Percentiles rank a stretch among this genome's conserved stretches.
phyloP scores from a whole-genome alignment of 2,329 filamentous ascomycete genomes.

The Cadophora luteo-olivacea region DNA sequence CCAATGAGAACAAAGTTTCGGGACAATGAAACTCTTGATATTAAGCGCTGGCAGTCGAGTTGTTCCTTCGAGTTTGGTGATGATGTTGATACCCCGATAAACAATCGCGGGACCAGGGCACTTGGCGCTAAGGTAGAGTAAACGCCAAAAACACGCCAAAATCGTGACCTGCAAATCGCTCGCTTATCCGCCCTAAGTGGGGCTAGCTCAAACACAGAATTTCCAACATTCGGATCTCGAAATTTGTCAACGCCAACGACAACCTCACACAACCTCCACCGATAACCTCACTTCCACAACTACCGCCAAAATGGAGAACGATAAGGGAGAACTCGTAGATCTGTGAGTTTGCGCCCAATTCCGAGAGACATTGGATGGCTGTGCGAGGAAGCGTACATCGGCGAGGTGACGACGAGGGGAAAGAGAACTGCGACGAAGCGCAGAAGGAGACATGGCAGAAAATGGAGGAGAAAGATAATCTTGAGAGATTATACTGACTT shows the following conservation, averaged over 20 bases:
- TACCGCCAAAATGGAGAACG: slow-evolving; percentile 93
- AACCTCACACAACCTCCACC: slow-evolving; percentile 24
- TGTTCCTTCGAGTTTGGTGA: background rate
- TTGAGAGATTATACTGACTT: slow-evolving; percentile 23
- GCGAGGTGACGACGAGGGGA: background rate
- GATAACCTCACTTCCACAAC: slow-evolving; percentile 40
- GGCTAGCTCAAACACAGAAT: slow-evolving; percentile 14
- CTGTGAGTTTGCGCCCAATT: slow-evolving; percentile 68
- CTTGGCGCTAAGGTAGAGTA: too few species aligned
- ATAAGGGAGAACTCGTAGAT: slow-evolving; percentile 99
- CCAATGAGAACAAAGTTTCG: background rate
- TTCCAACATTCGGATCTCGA: slow-evolving; percentile 31
- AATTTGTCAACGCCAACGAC: slow-evolving; percentile 19
- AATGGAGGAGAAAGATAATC: background rate
- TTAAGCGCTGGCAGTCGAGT: background rate
- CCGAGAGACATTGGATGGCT: background rate
- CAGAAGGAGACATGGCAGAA: background rate
- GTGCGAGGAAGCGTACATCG: background rate
- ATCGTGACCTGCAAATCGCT: background rate
- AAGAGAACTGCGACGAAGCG: background rate
- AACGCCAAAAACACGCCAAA: background rate
- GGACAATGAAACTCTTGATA: background rate
- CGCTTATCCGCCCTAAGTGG: slow-evolving; percentile 8
- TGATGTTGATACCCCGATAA: background rate
- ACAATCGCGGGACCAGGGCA: background rate